Evolutionary conservation across 2,329 filamentous ascomycete genomes (phyloP), one percentile per base, ranked within the genome.

Genomic region (Fusarium albosuccineum): DNA sequence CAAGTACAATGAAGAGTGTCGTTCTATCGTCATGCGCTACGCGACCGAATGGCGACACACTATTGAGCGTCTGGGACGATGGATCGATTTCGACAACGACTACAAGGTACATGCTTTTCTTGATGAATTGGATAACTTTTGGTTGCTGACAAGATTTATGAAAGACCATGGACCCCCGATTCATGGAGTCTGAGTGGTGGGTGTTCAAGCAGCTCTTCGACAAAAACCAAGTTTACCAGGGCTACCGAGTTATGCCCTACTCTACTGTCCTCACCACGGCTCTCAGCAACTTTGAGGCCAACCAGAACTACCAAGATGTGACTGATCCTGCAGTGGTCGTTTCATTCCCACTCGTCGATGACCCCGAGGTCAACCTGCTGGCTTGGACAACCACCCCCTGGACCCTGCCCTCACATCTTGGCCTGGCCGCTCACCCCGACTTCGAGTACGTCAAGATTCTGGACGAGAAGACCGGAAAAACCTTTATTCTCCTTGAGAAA

Each of bases 161-260:
- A 29, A 62, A 91, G 91, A 97, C 93, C 36, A 97, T 97, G 93
- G 91, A 98, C 78, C 86, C 91, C n/a, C 90, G 84, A 17, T 98
- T 97, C 81, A 98, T 97, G 95, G 95, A 97, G 82, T 91, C 92
- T 0, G 89, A 92, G 68, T 98, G 95, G 95, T 97, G 95, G 94
- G 92, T 96, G 16, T 97, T 97, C 84, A 97, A 96, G 83, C 89
- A 95, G 77, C 85, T 97, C 26, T 97, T 93, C 77, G 92, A 97
- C 72, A 97, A 97, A 81, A 92, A 89, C 58, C 85, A 91, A 65
- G 93, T 97, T 57, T 98, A 97, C 78, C 92, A 93, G 71, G 94
- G 93, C 42, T 92, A 96, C 79, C 89, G 91, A 75, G 93, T 98
- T 66, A 96, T 98, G 92, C 95, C 95, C 11, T 98, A 96, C 80